These are phyloP conservation scores for Delonix regia DNA, from an alignment of 306 rosid genomes.

Conservation along the genomic window DNA sequence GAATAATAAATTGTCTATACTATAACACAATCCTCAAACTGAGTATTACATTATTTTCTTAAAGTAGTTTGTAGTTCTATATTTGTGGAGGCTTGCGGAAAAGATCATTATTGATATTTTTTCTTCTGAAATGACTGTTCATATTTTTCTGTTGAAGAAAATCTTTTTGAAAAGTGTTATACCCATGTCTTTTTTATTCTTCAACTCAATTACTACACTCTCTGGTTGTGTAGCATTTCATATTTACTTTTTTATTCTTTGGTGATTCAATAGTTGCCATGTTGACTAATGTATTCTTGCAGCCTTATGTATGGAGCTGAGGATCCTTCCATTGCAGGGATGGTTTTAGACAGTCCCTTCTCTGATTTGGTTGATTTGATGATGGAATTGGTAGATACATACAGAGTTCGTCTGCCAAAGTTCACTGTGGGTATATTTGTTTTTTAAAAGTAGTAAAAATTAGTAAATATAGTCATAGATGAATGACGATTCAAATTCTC, in stretches of 20 bases:
- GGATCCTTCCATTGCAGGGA: conserved; percentile 98
- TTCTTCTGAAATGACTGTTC: conserved; percentile 8
- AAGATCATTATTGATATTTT: neutral
- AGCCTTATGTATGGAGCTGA: conserved; percentile 98
- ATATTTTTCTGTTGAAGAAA: neutral
- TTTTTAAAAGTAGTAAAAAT: conserved; percentile 11
- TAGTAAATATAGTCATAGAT: conserved; percentile 1
- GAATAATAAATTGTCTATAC: conserved; percentile 15
- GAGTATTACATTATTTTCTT: neutral
- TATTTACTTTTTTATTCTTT: neutral
- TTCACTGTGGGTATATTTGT: conserved; percentile 79
- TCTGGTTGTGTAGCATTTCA: conserved; percentile 15
- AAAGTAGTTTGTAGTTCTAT: conserved; percentile 24
- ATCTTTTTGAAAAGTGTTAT: neutral
- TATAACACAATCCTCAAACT: conserved; percentile 1
- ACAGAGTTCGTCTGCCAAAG: conserved; percentile 89
- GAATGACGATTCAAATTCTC: neutral
- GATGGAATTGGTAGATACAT: conserved; percentile 99
- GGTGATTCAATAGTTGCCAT: neutral
- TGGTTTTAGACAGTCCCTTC: conserved; percentile 98
- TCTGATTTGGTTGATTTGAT: conserved; percentile 96
- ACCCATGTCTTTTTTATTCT: neutral
- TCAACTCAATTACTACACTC: neutral
- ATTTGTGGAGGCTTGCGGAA: conserved; percentile 2
- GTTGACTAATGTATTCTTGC: conserved; percentile 38